Percentiles rank a stretch among this genome's conserved stretches.
phyloP scores from a whole-genome alignment of 495 filamentous ascomycete genomes.

The Aspergillus conjunctus region DNA sequence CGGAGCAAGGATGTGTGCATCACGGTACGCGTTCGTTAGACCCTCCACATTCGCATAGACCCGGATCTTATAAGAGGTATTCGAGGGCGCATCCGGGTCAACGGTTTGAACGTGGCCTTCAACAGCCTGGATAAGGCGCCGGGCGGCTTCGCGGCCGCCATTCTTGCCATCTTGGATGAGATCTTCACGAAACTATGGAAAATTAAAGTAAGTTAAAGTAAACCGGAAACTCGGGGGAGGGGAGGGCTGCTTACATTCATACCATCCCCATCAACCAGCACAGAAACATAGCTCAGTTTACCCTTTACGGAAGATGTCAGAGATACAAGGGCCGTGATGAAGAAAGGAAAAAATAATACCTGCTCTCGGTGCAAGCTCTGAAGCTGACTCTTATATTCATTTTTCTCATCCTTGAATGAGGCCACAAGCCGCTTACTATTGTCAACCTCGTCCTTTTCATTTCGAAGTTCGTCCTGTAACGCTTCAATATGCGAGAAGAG shows the following conservation, averaged over 20 bases:
- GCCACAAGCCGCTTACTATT: conserved; percentile 4
- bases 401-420: conserved; percentile 9
- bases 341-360: conserved; percentile 9
- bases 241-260: conserved; percentile 37
- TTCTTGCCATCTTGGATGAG: conserved; percentile 26
- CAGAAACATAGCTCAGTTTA: conserved; percentile 30
- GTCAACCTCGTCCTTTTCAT: conserved; percentile 16
- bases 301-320: conserved; percentile 16
- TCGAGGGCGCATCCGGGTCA: conserved; percentile 16
- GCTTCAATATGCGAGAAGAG: conserved; percentile 18
- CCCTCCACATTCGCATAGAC: conserved; percentile 38
- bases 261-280: conserved; percentile 37
- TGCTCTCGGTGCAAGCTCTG: conserved; percentile 19
- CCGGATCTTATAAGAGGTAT: conserved; percentile 27
- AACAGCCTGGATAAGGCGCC: conserved; percentile 21
- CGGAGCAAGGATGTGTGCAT: conserved; percentile 19
- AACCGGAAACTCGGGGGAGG: background rate
- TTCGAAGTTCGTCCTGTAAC: conserved; percentile 15
- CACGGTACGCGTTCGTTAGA: conserved; percentile 30
- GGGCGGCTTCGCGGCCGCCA: conserved; percentile 31
- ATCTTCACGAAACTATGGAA: conserved; percentile 24
- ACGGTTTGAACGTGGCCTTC: conserved; percentile 13
- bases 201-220: background rate
- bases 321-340: background rate
- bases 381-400: conserved; percentile 8